phyloP scores from a whole-genome alignment of 495 filamentous ascomycete genomes.

The Daldinia concentrica region DNA sequence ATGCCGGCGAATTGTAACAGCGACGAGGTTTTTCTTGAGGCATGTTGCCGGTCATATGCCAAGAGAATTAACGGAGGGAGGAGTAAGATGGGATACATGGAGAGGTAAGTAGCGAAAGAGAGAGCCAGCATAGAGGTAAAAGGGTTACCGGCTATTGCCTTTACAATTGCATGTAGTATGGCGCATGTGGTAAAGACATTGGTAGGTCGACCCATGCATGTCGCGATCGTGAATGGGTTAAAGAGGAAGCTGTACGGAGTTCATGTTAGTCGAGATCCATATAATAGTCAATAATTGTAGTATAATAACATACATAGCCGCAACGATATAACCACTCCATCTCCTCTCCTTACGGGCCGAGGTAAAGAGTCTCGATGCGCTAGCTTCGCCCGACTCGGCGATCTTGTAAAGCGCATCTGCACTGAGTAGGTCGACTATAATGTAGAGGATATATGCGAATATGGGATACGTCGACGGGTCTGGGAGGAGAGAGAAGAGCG shows the following conservation, averaged over 20 bases:
- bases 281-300: neutral
- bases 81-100: slow-evolving; percentile 87
- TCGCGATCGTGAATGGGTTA: slow-evolving; percentile 93
- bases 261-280: slow-evolving; percentile 15
- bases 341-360: slow-evolving; percentile 79
- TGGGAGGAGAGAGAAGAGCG: slow-evolving; percentile 88
- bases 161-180: slow-evolving; percentile 83
- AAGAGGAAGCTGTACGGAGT: slow-evolving; percentile 75
- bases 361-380: slow-evolving; percentile 73
- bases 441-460: slow-evolving; percentile 81
- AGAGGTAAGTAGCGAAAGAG: slow-evolving; percentile 87
- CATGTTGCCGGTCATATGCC: slow-evolving; percentile 73
- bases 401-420: slow-evolving; percentile 85
- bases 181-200: slow-evolving; percentile 90
- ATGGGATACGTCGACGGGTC: slow-evolving; percentile 69
- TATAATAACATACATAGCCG: slow-evolving; percentile 71
- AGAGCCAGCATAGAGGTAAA: slow-evolving; percentile 86
- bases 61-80: slow-evolving; percentile 85
- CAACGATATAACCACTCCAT: slow-evolving; percentile 80
- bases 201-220: slow-evolving; percentile 91
- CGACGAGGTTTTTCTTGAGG: slow-evolving; percentile 47
- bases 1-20: slow-evolving; percentile 59
- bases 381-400: slow-evolving; percentile 81
- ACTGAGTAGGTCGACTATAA: slow-evolving; percentile 80
- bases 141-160: slow-evolving; percentile 77